Base-by-base conservation (phyloP, 73 alveolate genomes). In the Paramecium octaurelia region DNA sequence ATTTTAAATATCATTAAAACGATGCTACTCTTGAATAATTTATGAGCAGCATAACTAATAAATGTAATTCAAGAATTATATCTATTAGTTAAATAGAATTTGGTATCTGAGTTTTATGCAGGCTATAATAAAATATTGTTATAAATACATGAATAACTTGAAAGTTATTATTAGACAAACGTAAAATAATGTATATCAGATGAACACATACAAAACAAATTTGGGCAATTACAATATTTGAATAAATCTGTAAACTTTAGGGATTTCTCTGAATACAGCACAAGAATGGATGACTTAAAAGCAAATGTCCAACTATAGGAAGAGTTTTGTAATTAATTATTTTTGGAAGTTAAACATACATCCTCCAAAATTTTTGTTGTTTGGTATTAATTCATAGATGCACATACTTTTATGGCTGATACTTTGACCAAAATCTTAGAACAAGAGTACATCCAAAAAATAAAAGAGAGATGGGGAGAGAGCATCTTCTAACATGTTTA, bases 401-500 rank as follows among this genome's bases (percentile, higher is more conserved):
- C 91, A 6, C 57, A 43, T 44, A 80, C 43, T 21, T 80, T 42
- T 46, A 44, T 80, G 75, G 43, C 43, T 24, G 9, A 23, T 11
- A 11, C 48, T 9, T 46, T 80, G 18, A 46, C 50, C 3, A 44
- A 80, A 11, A 20, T 5, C 4, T 68, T 86, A 86, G 89, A 86
- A 86, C 29, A 18, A 34, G 87, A 93, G 42, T 93, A 85, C 38
- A 48, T 60, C 5, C 83, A 27, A 38, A 92, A 94, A 60, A 89
- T 94, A 88, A 92, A 86, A 31, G 96, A 94, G 38, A 73, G 94
- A 71, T 94, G 97, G 98, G 97, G 96, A 6, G 94, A 94, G 34
- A 88, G 96, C 58, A 92, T 95, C n/a, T 92, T 95, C 36, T 58
- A 94, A 57, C 58, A 94, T 44, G 94, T 92, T 35, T 44, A 92